Percentiles rank a stretch among this genome's conserved stretches.
Conservation (phyloP, 2,329 filamentous ascomycete genomes). For the Penicillium brevicompactum region DNA sequence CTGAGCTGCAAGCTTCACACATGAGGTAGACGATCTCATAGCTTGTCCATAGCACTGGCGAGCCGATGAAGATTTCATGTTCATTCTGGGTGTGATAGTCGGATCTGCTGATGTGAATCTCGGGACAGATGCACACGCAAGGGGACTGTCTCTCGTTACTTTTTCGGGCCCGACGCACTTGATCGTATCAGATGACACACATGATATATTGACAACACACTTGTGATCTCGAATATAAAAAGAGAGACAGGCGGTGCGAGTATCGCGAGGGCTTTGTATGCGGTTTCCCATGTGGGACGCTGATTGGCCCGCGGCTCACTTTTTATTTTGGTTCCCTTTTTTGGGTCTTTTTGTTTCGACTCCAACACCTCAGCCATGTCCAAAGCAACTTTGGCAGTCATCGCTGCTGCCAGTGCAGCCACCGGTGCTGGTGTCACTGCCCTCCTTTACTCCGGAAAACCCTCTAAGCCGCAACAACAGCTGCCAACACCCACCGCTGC, state of each 20-base stretch:
- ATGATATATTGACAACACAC: no score
- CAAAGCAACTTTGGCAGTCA: slow-evolving; percentile 73
- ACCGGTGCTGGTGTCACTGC: slow-evolving; percentile 73
- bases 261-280: background rate
- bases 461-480: slow-evolving; percentile 28
- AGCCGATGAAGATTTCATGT: background rate
- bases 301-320: slow-evolving; percentile 29
- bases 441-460: slow-evolving; percentile 64
- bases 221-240: background rate
- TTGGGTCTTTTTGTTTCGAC: slow-evolving; percentile 1
- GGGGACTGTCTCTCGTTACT: background rate
- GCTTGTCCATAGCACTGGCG: no score
- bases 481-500: slow-evolving; percentile 33
- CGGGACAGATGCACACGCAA: background rate
- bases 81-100: background rate
- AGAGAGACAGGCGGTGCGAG: background rate
- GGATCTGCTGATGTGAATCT: background rate
- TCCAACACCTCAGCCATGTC: slow-evolving; percentile 62
- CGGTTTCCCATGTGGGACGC: slow-evolving; percentile 9
- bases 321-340: slow-evolving; percentile 12
- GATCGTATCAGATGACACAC: background rate
- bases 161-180: background rate
- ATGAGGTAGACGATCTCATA: no score
- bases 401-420: slow-evolving; percentile 75
- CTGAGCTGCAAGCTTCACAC: no score